phyloP scores from a whole-genome alignment of 305 asterid species.

The Coffea humblotiana region DNA sequence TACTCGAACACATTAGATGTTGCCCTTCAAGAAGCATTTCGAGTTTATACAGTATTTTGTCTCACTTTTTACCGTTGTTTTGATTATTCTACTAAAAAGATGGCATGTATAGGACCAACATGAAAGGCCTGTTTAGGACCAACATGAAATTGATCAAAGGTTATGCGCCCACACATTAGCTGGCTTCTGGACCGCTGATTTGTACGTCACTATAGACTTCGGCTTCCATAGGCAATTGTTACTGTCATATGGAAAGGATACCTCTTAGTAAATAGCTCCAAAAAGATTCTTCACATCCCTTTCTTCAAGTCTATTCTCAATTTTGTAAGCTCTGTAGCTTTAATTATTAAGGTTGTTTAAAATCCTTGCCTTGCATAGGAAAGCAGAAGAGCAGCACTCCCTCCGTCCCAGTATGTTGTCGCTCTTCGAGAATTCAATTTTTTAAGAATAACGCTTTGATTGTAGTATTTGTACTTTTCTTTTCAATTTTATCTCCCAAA shows the following conservation, averaged over 20 bases:
- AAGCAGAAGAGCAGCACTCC: background rate
- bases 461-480: no score
- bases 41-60: background rate
- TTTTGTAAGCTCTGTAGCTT: no score
- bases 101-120: background rate
- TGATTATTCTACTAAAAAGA: background rate
- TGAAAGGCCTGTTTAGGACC: background rate
- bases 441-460: no score
- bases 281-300: background rate
- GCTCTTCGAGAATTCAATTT: no score
- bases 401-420: no score
- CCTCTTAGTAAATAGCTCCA: background rate
- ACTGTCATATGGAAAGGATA: background rate
- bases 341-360: background rate
- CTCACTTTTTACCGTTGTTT: background rate
- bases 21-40: background rate
- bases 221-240: no score
- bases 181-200: background rate
- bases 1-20: conserved; percentile 2
- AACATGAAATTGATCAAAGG: background rate
- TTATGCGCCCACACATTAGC: background rate
- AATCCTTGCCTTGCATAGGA: background rate
- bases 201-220: background rate
- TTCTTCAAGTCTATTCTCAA: background rate
- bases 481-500: no score